Evolutionary conservation across 768 basidiomycete species (phyloP).

Genomic region (Hydnum rufescens): DNA sequence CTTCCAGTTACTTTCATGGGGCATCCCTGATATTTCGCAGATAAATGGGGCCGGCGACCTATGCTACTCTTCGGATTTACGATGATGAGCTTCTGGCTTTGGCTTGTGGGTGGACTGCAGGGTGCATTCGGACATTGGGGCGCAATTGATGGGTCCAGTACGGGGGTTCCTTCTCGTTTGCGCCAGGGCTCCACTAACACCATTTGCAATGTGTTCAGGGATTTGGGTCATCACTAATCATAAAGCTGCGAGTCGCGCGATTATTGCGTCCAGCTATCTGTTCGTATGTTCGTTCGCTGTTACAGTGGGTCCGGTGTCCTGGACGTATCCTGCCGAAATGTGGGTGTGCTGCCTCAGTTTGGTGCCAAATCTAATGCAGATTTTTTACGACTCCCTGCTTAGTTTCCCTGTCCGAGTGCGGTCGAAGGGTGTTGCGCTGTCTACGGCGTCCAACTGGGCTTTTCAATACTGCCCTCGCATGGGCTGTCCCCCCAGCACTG

Average conservation of each 20-base stretch:
- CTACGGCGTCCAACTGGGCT: conserved; percentile 21
- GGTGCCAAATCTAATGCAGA: too few relatives aligned
- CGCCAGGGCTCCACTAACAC: conserved; percentile 2
- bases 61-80: conserved; percentile 42
- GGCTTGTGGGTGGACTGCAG: conserved; percentile 59
- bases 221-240: conserved; percentile 44
- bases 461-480: conserved; percentile 61
- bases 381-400: conserved; percentile 32
- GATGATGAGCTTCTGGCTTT: conserved; percentile 57
- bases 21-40: conserved; percentile 55
- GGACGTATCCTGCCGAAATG: conserved; percentile 25
- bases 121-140: conserved; percentile 48
- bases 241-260: conserved; percentile 36
- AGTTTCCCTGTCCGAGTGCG: conserved; percentile 26
- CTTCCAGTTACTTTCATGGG: too few relatives aligned
- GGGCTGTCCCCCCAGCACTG: conserved; percentile 54
- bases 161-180: conserved; percentile 18
- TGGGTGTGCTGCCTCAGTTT: too few relatives aligned
- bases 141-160: conserved; percentile 18
- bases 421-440: conserved; percentile 34
- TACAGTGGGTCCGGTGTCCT: conserved; percentile 52
- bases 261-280: conserved; percentile 61
- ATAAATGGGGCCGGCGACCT: conserved; percentile 61
- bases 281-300: conserved; percentile 55
- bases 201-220: conserved; percentile 16